Evolutionary conservation across 371 early-diverging fungal genomes (phyloP).

Genomic region (Lichtheimia hyalospora): DNA sequence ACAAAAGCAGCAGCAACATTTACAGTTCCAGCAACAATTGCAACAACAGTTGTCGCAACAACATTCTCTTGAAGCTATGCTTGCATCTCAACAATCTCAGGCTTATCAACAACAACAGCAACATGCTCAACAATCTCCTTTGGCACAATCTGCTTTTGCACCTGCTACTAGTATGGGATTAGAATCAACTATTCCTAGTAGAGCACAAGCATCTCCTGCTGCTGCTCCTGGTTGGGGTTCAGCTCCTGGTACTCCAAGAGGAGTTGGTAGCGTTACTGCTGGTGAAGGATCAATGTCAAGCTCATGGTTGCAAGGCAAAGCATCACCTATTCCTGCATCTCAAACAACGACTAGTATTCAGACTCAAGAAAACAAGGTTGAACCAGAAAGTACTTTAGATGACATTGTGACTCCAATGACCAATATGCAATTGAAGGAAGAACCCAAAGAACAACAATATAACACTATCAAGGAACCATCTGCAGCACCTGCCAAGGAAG

Average conservation of each 20-base stretch:
- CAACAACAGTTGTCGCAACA: constrained; percentile 48
- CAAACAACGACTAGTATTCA: constrained; percentile 22
- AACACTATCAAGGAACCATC: too few relatives aligned
- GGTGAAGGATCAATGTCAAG: background rate
- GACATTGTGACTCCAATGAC: background rate
- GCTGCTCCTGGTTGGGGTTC: constrained; percentile 28
- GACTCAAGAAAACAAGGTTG: background rate
- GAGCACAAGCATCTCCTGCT: constrained; percentile 7
- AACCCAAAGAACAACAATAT: background rate
- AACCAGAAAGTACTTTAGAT: background rate
- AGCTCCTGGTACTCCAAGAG: constrained; percentile 44
- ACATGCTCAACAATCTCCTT: constrained; percentile 9
- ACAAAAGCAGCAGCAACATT: constrained; percentile 54
- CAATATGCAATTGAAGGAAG: constrained; percentile 3
- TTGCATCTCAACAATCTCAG: constrained; percentile 24
- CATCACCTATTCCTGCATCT: constrained; percentile 33
- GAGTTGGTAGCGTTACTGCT: background rate
- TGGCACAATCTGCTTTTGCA: constrained; percentile 5
- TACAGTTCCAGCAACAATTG: constrained; percentile 50
- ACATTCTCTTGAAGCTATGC: constrained; percentile 30
- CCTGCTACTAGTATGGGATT: background rate
- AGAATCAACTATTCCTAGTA: background rate
- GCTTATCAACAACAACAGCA: constrained; percentile 25
- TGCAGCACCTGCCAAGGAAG: background rate
- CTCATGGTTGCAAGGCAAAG: constrained; percentile 10